Evolutionary conservation across 768 basidiomycete genomes (phyloP), one percentile per base, ranked within the genome.

Genomic region (Candolleomyces eurysporus): DNA sequence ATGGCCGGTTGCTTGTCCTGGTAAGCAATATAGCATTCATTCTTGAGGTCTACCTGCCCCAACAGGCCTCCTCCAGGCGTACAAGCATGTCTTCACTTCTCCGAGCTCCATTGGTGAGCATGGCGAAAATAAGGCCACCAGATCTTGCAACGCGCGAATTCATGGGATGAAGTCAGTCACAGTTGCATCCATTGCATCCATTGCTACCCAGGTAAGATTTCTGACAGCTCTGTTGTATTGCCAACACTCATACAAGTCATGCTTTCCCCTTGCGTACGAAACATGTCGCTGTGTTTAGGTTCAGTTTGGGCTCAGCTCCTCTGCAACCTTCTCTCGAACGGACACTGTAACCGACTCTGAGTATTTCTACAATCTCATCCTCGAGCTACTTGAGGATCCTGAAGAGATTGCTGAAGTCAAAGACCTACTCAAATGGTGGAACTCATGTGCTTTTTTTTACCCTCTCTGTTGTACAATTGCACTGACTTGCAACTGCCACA

Each of bases 21-120:
- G 69, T 71, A 52, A 43, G 64, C n/a, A n/a, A n/a, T n/a, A n/a
- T n/a, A n/a, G n/a, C n/a, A n/a, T n/a, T n/a, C n/a, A n/a, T n/a
- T n/a, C n/a, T n/a, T n/a, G n/a, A n/a, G n/a, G n/a, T n/a, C n/a
- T n/a, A n/a, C n/a, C n/a, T n/a, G n/a, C n/a, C n/a, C n/a, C n/a
- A n/a, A n/a, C n/a, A n/a, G n/a, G n/a, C n/a, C n/a, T n/a, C n/a
- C n/a, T n/a, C n/a, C n/a, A n/a, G n/a, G 70, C 67, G 0, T 71
- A 51, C 17, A 72, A 67, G 48, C 67, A 72, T 54, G 60, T 74
- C n/a, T 74, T 74, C 46, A 74, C 63, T 2, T 72, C 69, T 1
- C 71, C 72, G 1, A 73, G 71, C 51, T 72, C 71, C 8, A 68
- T 72, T 11, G 42, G 42, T 3, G 64, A 72, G 19, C n/a, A 43